A percentile compares a stretch with the other conserved stretches of the same genome.
phyloP scores from a whole-genome alignment of 2,329 filamentous ascomycete species.

The Periconia macrospinosa region DNA sequence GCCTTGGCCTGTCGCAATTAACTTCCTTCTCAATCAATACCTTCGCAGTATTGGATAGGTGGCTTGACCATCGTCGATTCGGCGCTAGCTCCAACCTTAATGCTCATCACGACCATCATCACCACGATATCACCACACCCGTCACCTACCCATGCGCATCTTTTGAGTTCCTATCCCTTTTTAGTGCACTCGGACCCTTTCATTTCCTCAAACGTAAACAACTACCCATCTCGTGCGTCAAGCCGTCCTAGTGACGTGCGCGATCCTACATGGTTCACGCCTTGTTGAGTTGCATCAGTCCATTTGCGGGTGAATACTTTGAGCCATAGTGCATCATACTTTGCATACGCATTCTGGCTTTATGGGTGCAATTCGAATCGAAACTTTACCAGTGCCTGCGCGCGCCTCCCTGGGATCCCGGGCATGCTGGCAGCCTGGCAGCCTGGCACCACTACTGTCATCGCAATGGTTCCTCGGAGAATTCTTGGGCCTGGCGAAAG shows the following conservation, averaged over 20 bases:
- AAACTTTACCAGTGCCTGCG: too few relatives aligned
- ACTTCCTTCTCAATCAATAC: constrained; percentile 22
- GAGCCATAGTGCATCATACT: not conserved
- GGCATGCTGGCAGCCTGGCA: not conserved
- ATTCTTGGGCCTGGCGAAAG: constrained; percentile 11
- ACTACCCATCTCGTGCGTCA: not conserved
- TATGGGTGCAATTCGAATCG: too few relatives aligned
- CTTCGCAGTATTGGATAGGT: constrained; percentile 10
- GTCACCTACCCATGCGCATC: not conserved
- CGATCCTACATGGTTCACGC: not conserved
- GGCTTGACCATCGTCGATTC: constrained; percentile 10
- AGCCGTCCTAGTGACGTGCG: not conserved
- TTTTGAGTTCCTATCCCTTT: not conserved
- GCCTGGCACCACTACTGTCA: constrained; percentile 3
- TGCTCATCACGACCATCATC: not conserved
- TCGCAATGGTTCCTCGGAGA: constrained; percentile 11
- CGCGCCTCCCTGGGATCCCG: too few relatives aligned
- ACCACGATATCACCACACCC: not conserved
- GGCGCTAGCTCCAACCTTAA: not conserved
- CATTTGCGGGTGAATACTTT: not conserved
- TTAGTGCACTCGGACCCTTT: not conserved
- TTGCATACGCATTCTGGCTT: too few relatives aligned
- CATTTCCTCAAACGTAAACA: not conserved
- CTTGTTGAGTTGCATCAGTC: not conserved
- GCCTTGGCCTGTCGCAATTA: constrained; percentile 12